These are phyloP conservation scores for Podospora pseudopauciseta DNA, from an alignment of 495 filamentous ascomycete species.

Conservation along the genomic window DNA sequence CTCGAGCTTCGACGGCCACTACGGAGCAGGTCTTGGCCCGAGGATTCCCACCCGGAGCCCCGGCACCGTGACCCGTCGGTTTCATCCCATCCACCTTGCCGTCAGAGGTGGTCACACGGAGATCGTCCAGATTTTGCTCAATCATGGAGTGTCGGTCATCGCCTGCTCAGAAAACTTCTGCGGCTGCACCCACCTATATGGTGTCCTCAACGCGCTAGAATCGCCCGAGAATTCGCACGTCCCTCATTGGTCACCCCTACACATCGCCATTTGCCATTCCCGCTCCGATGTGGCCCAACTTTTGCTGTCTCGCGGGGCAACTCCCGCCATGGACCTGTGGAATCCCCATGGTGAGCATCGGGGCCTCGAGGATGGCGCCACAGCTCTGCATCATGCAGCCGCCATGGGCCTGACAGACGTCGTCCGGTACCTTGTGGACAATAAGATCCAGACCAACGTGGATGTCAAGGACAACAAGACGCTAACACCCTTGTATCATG, in stretches of 20 bases:
- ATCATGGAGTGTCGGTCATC: constrained; percentile 29
- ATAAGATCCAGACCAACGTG: constrained; percentile 29
- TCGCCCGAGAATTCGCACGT: constrained; percentile 5
- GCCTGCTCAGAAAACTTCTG: constrained; percentile 28
- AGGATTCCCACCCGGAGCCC: background rate
- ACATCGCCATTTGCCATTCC: constrained; percentile 37
- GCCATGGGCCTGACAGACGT: constrained; percentile 24
- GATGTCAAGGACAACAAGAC: constrained; percentile 28
- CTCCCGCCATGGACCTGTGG: constrained; percentile 23
- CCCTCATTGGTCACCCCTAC: constrained; percentile 35
- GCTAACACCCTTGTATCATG: constrained; percentile 37
- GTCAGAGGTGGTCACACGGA: constrained; percentile 32
- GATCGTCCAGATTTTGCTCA: constrained; percentile 30
- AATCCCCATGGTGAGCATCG: background rate
- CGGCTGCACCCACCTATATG: constrained; percentile 27
- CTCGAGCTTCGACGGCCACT: constrained; percentile 13
- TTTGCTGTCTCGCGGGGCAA: constrained; percentile 33
- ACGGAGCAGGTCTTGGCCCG: background rate
- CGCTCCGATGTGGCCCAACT: constrained; percentile 31
- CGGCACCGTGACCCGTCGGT: constrained; percentile 17
- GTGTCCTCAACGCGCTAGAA: constrained; percentile 27
- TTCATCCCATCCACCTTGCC: constrained; percentile 37
- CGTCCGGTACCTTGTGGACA: constrained; percentile 25
- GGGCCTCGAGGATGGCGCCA: constrained; percentile 7
- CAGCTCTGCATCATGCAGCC: constrained; percentile 33